Base-by-base conservation (phyloP, 78 protist species). In the Bodo saltans region DNA sequence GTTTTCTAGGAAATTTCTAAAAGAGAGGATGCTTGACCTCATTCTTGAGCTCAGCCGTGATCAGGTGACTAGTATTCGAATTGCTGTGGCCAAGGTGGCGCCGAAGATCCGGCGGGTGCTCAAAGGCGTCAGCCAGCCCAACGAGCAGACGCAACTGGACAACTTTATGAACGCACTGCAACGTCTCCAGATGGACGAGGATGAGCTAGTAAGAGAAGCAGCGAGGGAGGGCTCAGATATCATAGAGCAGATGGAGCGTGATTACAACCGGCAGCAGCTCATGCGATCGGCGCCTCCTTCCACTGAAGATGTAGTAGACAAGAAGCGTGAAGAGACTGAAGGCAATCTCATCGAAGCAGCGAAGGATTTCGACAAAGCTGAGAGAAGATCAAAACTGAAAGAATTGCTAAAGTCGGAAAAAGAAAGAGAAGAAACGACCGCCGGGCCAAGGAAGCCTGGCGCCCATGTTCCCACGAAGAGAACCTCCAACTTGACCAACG, bases 401-500 rank as follows among this genome's bases (percentile, higher is more conserved):
- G 60, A 47, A 17, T 17, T 47, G 60, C 60, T 47, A 17, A 47
- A 47, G n/a, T 17, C 8, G 60, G n/a, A 47, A 17, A 47, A 47
- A 8, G 60, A 47, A 47, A 47, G n/a, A 17, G 60, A 47, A 42
- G 27, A 27, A 74, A 47, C 25, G 79, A 74, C 79, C 27, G 79
- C 70, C 26, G 79, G 52, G 12, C 69, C 12, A 74, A 23, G 34
- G 79, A 32, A 42, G 35, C 32, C 79, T 33, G 8, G 60, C 79
- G 67, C 27, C 79, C 32, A 23, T 11, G 70, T 74, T 33, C 79
- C 35, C 79, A 8, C 79, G 79, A 29, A 74, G 52, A 35, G 79
- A 26, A 74, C 8, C 25, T 74, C 60, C 67, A 74, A 74, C 79
- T 35, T 42, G 11, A 74, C n/a, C n/a, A n/a, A n/a, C n/a, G n/a